phyloP scores from a whole-genome alignment of 495 filamentous ascomycete genomes.

The Podospora pseudocomata region DNA sequence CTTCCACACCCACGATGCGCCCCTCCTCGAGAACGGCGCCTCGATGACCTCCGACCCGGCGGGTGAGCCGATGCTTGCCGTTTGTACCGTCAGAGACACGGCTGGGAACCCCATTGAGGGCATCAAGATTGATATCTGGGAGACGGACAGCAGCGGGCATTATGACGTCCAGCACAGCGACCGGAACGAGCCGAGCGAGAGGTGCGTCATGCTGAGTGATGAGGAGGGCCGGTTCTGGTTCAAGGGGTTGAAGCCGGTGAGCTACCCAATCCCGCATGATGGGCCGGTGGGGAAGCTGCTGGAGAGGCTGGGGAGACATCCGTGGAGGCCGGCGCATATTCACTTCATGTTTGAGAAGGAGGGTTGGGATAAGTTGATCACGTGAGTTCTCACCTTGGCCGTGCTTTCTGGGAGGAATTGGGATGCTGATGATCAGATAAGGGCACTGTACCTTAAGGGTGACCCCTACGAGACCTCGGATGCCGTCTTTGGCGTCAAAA shows the following conservation, averaged over 20 bases:
- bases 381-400: conserved; percentile 51
- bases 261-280: conserved; percentile 86
- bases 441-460: conserved; percentile 74
- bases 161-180: conserved; percentile 87
- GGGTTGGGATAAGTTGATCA: conserved; percentile 79
- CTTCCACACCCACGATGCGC: conserved; percentile 90
- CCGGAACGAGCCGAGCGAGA: conserved; percentile 67
- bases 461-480: conserved; percentile 90
- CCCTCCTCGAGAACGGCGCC: conserved; percentile 57
- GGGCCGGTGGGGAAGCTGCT: conserved; percentile 83
- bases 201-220: conserved; percentile 72
- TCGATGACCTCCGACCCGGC: conserved; percentile 68
- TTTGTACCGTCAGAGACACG: conserved; percentile 72
- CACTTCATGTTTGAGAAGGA: conserved; percentile 93
- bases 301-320: conserved; percentile 65
- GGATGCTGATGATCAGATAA: conserved; percentile 23
- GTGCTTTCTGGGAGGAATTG: neutral
- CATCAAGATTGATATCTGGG: conserved; percentile 89
- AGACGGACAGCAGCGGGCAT: conserved; percentile 79
- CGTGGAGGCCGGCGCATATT: conserved; percentile 82
- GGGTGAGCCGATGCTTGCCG: conserved; percentile 68
- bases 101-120: conserved; percentile 61
- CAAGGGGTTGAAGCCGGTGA: conserved; percentile 78
- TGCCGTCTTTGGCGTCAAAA: conserved; percentile 90
- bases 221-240: conserved; percentile 80